Conservation (phyloP, 495 filamentous ascomycete species). For the Aspergillus bertholletiae region DNA sequence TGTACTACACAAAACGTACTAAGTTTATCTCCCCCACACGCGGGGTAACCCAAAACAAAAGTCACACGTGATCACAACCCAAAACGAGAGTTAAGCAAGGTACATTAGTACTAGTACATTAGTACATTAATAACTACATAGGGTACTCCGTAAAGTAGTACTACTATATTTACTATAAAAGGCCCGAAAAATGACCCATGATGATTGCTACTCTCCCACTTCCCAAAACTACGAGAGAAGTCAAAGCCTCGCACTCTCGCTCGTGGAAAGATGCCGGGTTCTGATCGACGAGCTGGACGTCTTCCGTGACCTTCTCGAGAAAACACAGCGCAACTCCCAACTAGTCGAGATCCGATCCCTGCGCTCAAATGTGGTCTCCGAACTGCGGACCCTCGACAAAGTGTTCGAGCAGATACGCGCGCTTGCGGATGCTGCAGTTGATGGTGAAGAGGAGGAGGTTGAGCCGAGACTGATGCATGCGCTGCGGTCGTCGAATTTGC, state of each 20-base stretch:
- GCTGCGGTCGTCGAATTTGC: conserved; percentile 54
- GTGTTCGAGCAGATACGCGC: conserved; percentile 28
- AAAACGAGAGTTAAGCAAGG: too few relatives aligned
- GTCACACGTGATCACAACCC: too few relatives aligned
- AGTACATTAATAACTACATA: too few relatives aligned
- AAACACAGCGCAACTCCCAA: conserved; percentile 44
- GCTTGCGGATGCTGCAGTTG: conserved; percentile 6
- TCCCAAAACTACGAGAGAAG: neutral
- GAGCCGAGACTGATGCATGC: conserved; percentile 37
- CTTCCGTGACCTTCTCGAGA: conserved; percentile 41
- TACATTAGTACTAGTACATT: too few relatives aligned
- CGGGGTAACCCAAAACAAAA: too few relatives aligned
- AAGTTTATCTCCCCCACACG: too few relatives aligned
- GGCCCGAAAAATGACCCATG: neutral
- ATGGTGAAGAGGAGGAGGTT: conserved; percentile 10
- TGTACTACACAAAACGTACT: too few relatives aligned
- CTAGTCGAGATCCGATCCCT: conserved; percentile 51
- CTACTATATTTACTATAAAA: too few relatives aligned
- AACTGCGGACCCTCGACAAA: conserved; percentile 48
- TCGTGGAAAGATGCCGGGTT: conserved; percentile 37
- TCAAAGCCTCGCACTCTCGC: conserved; percentile 19
- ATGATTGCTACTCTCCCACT: neutral
- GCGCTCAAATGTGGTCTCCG: conserved; percentile 43
- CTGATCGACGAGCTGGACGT: conserved; percentile 47
- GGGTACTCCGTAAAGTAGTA: too few relatives aligned